Base-by-base conservation (phyloP, 768 basidiomycete species). In the Termitomyces sp. region DNA sequence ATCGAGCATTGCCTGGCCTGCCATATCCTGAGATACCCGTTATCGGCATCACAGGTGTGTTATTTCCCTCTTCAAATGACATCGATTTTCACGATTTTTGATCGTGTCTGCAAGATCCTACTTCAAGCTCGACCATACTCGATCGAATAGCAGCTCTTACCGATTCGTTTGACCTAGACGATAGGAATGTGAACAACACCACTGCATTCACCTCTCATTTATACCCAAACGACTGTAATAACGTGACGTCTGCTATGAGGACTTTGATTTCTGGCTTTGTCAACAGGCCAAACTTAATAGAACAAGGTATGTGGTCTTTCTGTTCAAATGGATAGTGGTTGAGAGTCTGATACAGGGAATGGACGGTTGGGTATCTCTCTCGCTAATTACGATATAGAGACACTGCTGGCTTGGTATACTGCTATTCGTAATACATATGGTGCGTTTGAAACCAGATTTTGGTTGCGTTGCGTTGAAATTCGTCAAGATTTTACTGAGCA, bases 1-100 rank as follows among this genome's bases (percentile, higher is more conserved):
- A 65, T 0, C 69, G 77, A 51, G 62, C 71, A 11, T 69, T 87
- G 0, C 79, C 80, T 8, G 81, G 82, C 3, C 67, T 86, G n/a
- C 85, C 86, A 0, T 79, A 79, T 49, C 61, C 74, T 5, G 87
- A 90, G 63, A 65, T 89, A 6, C 85, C 87, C 3, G 79, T 83
- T 5, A 73, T 87, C 51, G 73, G 79, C 0, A 72, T 89, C 32
- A 76, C 79, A 52, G 79, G 86, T 86, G 62, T 38, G 79, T 62
- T 22, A 24, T 9, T n/a, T 3, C 9, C 30, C 16, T 52, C 50
- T 32, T 49, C 51, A 10, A 3, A 35, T 10, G 36, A 30, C 9
- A 35, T 16, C 14, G 9, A 5, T 1, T 20, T 36, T 20, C 18
- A 28, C 47, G 1, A 18, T 18, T 22, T 24, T 30, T 11, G 26